Evolutionary conservation across 1,284 basidiomycete species (phyloP).

Genomic region (Sutorius eximius): DNA sequence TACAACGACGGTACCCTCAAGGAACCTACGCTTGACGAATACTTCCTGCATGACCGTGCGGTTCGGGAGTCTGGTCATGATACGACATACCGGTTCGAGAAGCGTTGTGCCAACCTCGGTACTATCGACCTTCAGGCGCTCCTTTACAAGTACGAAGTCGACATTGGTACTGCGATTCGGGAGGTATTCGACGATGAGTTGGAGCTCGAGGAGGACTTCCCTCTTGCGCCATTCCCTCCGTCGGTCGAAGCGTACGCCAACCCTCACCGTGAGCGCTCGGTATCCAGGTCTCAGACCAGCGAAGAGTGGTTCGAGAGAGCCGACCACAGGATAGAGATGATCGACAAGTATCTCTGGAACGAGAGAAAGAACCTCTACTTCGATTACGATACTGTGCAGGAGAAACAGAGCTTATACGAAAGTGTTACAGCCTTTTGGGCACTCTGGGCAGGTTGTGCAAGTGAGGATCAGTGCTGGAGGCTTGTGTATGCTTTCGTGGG

Average conservation of each 20-base stretch:
- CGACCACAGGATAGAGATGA: conserved; percentile 76
- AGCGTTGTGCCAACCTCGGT: conserved; percentile 92
- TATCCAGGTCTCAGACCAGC: conserved; percentile 62
- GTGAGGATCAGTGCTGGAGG: conserved; percentile 90
- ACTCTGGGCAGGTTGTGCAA: conserved; percentile 96
- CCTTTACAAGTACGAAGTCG: conserved; percentile 92
- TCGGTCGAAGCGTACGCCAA: conserved; percentile 74
- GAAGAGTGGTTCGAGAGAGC: conserved; percentile 92
- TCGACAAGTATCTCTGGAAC: conserved; percentile 97
- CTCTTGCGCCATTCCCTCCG: conserved; percentile 88
- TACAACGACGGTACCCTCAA: conserved; percentile 86
- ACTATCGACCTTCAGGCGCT: conserved; percentile 95
- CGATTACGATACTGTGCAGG: conserved; percentile 91
- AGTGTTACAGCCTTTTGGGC: conserved; percentile 95
- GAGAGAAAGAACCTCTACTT: conserved; percentile 94
- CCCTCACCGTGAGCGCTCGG: conserved; percentile 62
- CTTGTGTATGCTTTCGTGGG: conserved; percentile 67
- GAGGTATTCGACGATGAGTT: conserved; percentile 93
- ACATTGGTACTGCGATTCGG: conserved; percentile 90
- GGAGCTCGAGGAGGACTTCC: conserved; percentile 90
- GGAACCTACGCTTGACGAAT: conserved; percentile 92
- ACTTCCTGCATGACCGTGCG: conserved; percentile 95
- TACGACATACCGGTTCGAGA: conserved; percentile 96
- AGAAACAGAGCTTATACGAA: conserved; percentile 93
- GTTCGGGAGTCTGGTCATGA: conserved; percentile 96